These are phyloP conservation scores for Asterophora parasitica DNA, from an alignment of 768 basidiomycete species.

Conservation along the genomic window DNA sequence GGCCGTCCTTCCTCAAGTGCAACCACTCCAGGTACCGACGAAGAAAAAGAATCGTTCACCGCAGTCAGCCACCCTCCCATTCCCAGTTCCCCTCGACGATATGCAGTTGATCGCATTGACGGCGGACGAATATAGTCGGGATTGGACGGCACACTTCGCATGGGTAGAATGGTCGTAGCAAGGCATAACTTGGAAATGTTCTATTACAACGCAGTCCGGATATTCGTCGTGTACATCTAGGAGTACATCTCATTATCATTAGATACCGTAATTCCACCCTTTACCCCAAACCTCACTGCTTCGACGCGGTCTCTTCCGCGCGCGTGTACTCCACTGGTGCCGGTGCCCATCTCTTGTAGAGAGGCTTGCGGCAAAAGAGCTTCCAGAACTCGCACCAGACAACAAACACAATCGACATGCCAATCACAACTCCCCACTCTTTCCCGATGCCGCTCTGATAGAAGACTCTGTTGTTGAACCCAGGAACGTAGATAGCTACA, in stretches of 20 bases:
- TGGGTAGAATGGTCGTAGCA: background rate
- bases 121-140: background rate
- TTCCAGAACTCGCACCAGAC: constrained; percentile 38
- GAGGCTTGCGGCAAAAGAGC: constrained; percentile 21
- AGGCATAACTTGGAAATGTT: too few relatives aligned
- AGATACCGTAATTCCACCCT: too few relatives aligned
- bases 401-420: constrained; percentile 32
- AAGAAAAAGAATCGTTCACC: too few relatives aligned
- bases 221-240: too few relatives aligned
- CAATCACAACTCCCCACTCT: constrained; percentile 37
- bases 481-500: constrained; percentile 34
- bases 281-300: too few relatives aligned
- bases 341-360: constrained; percentile 26
- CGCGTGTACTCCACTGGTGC: constrained; percentile 5
- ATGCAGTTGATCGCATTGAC: background rate
- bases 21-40: too few relatives aligned
- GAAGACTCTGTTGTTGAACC: constrained; percentile 32
- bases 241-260: too few relatives aligned
- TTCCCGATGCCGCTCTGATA: constrained; percentile 33
- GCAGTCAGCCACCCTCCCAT: background rate
- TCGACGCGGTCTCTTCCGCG: background rate
- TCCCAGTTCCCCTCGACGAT: background rate
- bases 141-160: background rate
- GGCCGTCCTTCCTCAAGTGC: too few relatives aligned
- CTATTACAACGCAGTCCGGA: too few relatives aligned